These are phyloP conservation scores for Dioszegia crocea DNA, from an alignment of 768 basidiomycete genomes.

Conservation along the genomic window DNA sequence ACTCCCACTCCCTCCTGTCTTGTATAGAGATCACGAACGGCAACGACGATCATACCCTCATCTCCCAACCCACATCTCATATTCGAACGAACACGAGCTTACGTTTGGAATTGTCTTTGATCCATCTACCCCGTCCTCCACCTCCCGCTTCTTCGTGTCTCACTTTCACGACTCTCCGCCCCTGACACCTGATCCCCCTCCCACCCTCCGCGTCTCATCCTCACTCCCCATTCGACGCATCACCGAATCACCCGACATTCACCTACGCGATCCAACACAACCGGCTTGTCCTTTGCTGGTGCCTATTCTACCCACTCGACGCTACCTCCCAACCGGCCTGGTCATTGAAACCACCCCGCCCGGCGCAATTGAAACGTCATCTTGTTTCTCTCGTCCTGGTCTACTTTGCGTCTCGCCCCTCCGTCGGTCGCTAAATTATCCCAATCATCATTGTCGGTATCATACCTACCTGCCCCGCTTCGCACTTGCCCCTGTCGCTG, in stretches of 20 bases:
- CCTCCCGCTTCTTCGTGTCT: not conserved
- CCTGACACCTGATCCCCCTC: not conserved
- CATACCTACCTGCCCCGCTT: conserved; percentile 1
- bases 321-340: too few relatives aligned
- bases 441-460: not conserved
- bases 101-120: conserved; percentile 1
- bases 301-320: too few relatives aligned
- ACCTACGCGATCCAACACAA: not conserved
- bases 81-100: conserved; percentile 4
- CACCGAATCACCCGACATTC: not conserved
- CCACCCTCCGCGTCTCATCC: not conserved
- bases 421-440: not conserved
- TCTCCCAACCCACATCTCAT: not conserved
- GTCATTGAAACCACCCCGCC: too few relatives aligned
- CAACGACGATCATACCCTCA: not conserved
- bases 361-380: not conserved
- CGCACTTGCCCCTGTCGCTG: not conserved
- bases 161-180: not conserved
- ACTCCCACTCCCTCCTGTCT: not conserved
- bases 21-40: not conserved
- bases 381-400: not conserved
- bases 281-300: too few relatives aligned
- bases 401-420: conserved; percentile 1
- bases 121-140: not conserved
- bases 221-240: not conserved